A percentile compares a stretch with the other conserved stretches of the same genome.
These are phyloP conservation scores for Emmonsiellopsis sp. DNA, from an alignment of 2,329 filamentous ascomycete genomes.

Conservation along the genomic window DNA sequence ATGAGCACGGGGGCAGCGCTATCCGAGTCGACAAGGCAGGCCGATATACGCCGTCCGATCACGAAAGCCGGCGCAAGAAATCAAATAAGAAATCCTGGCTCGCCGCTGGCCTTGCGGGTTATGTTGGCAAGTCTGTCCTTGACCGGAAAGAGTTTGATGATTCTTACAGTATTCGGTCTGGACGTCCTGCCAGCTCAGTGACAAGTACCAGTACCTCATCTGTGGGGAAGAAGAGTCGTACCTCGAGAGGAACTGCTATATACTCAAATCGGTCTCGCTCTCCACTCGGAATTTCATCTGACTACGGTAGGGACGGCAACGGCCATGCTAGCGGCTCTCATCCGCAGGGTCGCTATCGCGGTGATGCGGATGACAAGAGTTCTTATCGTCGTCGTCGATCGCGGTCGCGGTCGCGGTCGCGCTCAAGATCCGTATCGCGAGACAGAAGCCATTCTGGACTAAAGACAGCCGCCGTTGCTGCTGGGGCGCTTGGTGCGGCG, in stretches of 20 bases:
- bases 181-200: conserved; percentile 28
- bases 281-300: conserved; percentile 18
- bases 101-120: conserved; percentile 45
- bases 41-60: conserved; percentile 44
- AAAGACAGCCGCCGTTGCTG: conserved; percentile 25
- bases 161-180: conserved; percentile 50
- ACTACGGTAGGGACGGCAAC: not conserved
- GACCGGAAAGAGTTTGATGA: conserved; percentile 46
- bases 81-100: conserved; percentile 41
- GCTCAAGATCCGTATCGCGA: conserved; percentile 9
- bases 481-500: conserved; percentile 26
- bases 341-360: not conserved
- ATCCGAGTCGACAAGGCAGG: conserved; percentile 50
- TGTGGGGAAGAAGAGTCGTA: conserved; percentile 30
- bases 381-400: conserved; percentile 20
- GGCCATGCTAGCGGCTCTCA: not conserved
- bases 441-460: conserved; percentile 9
- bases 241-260: conserved; percentile 29
- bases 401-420: conserved; percentile 27
- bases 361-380: not conserved
- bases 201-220: conserved; percentile 20
- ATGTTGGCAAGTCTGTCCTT: conserved; percentile 46
- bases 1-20: conserved; percentile 34
- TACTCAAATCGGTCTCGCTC: conserved; percentile 23
- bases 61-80: conserved; percentile 35